Base-by-base conservation (phyloP, 1,139 yeast species). In the Entelexis paramagnoliae region DNA sequence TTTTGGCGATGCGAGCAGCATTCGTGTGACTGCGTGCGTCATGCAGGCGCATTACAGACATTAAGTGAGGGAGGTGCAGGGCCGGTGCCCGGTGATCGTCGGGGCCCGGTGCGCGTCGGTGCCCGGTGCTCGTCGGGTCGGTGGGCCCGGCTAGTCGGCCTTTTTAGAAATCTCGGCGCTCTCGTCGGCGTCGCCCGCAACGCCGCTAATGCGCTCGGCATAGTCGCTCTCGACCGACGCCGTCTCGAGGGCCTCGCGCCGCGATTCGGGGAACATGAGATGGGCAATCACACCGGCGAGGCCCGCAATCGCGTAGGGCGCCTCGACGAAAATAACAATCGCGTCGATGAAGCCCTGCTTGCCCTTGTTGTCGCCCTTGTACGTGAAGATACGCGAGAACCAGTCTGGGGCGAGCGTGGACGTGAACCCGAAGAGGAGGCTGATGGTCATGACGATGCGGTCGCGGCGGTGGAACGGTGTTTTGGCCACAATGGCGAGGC, bases 221-320 rank as follows among this genome's bases (percentile, higher is more conserved):
- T 22, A 42, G 7, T 42, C 46, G 36, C 46, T 32, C 6, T 13
- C 36, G 13, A 2, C 14, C 19, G 46, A 42, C 28, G 36, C 46
- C n/a, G 17, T 19, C 19, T 11, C 24, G 6, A 29, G 16, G 3
- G 30, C 32, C n/a, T 32, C 24, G 20, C 30, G 46, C 22, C 10
- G 11, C n/a, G 32, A 4, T 33, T 33, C 47, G n/a, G 93, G 91
- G 57, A 86, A 69, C 35, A 81, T 41, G 59, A 83, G 69, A 70
- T 87, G 86, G 54, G 86, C 70, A 42, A 84, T 67, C 48, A 84
- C 78, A 38, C 89, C 94, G 44, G 84, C 60, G 60, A 87, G 73
- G 16, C 94, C 95, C 32, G 89, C 76, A 49, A 86, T 71, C 32
- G 95, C 93, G 64, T 82, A 87, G 42, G 93, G 88, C 28, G 94